Evolutionary conservation across 371 early-diverging fungal species (phyloP), one percentile per base, ranked within the genome.

Genomic region (Mortierella sp.): DNA sequence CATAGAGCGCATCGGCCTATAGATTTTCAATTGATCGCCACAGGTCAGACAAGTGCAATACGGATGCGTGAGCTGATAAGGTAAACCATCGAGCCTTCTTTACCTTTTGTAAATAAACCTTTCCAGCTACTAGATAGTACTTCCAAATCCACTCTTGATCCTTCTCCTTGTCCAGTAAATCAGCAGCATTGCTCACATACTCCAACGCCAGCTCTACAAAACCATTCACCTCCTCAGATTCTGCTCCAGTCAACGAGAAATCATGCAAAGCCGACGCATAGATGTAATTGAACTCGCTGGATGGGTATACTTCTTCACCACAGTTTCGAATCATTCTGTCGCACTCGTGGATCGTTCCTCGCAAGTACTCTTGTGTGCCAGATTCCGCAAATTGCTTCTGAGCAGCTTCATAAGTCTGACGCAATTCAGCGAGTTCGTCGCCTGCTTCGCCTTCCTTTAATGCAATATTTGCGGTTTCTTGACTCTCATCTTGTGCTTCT

Each of bases 251-350:
- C 57, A 79, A 32, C 9, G 80, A 79, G 61, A 70, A 79, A 47
- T 90, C 88, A 70, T 86, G 87, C 29, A 90, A 66, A 2, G 89
- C 88, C 2, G 87, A 86, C 2, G 88, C 90, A 31, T 90, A 90
- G 9, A 86, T 86, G 13, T 83, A 85, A 61, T 90, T 85, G 70
- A 89, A 89, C 23, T 82, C 68, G 15, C 85, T 70, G 22, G 88
- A 87, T 2, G 78, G 71, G 34, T 76, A 76, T 34, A 77, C 78
- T 7, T 76, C 74, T 54, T 74, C 65, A 0, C 74, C 70, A 78
- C 86, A 86, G 74, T 90, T 90, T 12, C 90, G 88, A 22, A 89
- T 64, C 72, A 90, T 90, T 51, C 90, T 83, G 61, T 90, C 90
- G 15, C 88, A 89, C 63, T 90, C 90, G 64, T 90, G 89, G 64